A percentile compares a stretch with the other conserved stretches of the same genome.
Evolutionary conservation across 2,329 filamentous ascomycete species (phyloP).

Genomic region (Lachnellula cervina): DNA sequence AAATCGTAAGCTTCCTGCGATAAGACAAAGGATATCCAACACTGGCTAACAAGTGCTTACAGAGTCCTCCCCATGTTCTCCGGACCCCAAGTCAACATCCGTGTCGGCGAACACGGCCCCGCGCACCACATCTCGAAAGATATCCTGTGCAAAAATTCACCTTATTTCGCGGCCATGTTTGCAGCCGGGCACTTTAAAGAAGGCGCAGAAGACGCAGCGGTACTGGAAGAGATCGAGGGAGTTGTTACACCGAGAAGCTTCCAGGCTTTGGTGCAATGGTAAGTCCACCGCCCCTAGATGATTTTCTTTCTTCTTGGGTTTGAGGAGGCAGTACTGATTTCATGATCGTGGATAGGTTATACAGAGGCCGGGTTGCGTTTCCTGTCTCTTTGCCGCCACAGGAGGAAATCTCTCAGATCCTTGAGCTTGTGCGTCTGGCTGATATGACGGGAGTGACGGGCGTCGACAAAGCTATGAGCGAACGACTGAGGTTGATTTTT

Average conservation of each 20-base stretch:
- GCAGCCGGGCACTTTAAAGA: conserved; percentile 3
- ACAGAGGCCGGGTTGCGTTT: too few species aligned
- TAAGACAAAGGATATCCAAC: background rate
- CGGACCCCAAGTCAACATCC: background rate
- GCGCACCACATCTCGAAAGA: conserved; percentile 1
- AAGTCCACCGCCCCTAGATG: too few species aligned
- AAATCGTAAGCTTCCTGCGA: background rate
- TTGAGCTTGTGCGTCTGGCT: too few species aligned
- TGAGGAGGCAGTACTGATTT: too few species aligned
- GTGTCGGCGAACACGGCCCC: background rate
- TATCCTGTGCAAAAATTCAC: background rate
- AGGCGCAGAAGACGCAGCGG: background rate
- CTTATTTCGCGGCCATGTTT: conserved; percentile 5
- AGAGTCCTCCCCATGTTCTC: background rate
- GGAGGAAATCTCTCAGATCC: too few species aligned
- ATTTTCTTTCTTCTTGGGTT: too few species aligned
- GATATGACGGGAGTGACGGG: too few species aligned
- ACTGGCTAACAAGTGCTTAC: background rate
- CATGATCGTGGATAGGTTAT: too few species aligned
- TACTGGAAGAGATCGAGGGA: background rate
- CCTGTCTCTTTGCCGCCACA: too few species aligned
- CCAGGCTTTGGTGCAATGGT: background rate
- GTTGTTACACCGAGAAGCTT: background rate
- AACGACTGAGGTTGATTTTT: too few species aligned
- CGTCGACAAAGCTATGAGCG: too few species aligned